These are phyloP conservation scores for Ettlia oleoabundans DNA, from an alignment of 139 green algal species.

Conservation along the genomic window DNA sequence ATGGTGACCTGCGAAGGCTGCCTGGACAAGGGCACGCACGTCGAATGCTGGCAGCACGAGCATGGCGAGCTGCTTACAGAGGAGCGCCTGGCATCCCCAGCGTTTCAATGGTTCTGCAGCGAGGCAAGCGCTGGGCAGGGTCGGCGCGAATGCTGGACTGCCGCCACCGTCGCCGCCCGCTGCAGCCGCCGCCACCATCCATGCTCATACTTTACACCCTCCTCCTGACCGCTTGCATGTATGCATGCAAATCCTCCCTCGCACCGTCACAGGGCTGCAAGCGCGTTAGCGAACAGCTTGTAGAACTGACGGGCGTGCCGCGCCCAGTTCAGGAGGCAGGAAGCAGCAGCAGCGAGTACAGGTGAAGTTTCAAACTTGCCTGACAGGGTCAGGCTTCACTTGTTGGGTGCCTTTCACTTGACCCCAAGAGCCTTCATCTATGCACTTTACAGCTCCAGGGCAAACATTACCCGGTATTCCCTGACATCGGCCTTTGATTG, in stretches of 20 bases:
- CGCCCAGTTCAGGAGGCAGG: background rate
- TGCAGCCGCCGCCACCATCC: too few species aligned
- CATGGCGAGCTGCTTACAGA: slow-evolving; percentile 2
- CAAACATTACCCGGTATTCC: too few species aligned
- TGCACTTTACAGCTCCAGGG: too few species aligned
- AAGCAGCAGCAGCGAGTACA: slow-evolving; percentile 5
- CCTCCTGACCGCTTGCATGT: background rate
- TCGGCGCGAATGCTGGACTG: too few species aligned
- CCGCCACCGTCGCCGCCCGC: too few species aligned
- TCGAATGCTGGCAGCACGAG: slow-evolving; percentile 17
- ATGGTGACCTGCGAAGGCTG: slow-evolving; percentile 43
- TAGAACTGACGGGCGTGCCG: slow-evolving; percentile 22
- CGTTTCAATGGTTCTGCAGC: slow-evolving; percentile 45
- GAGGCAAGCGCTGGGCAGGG: slow-evolving; percentile 9
- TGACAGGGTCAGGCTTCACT: too few species aligned
- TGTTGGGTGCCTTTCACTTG: too few species aligned
- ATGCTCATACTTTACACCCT: too few species aligned
- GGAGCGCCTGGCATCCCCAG: slow-evolving; percentile 20
- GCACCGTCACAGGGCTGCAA: slow-evolving; percentile 31
- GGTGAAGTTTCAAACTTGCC: background rate
- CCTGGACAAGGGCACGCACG: slow-evolving; percentile 30
- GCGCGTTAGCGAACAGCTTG: slow-evolving; percentile 11
- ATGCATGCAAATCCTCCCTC: background rate
- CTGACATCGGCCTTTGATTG: too few species aligned
- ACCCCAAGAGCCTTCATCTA: too few species aligned